These are phyloP conservation scores for Skeletonema grethae DNA, from an alignment of 108 stramenopile species.

Conservation along the genomic window DNA sequence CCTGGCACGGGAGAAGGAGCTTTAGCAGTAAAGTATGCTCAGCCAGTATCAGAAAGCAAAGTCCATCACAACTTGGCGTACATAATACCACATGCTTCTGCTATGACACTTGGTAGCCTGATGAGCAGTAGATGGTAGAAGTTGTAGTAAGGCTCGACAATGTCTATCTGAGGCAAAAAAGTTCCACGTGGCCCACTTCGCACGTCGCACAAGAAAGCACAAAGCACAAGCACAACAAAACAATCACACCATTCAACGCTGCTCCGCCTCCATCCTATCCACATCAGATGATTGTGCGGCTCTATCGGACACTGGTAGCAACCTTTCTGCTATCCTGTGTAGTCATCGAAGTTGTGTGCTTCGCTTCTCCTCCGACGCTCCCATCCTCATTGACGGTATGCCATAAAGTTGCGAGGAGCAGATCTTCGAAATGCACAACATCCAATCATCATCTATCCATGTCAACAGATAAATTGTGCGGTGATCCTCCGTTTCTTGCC, in stretches of 20 bases:
- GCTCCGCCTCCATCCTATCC: too few relatives aligned
- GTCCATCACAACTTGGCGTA: too few relatives aligned
- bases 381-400: not conserved
- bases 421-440: not conserved
- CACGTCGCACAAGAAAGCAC: not conserved
- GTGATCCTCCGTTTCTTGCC: conserved; percentile 60
- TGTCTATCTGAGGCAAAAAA: too few relatives aligned
- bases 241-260: not conserved
- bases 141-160: too few relatives aligned
- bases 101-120: too few relatives aligned
- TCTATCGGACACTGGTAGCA: not conserved
- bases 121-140: too few relatives aligned
- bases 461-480: conserved; percentile 16
- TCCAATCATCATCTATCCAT: not conserved
- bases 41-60: too few relatives aligned
- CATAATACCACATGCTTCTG: too few relatives aligned
- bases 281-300: not conserved
- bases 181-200: too few relatives aligned
- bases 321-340: not conserved
- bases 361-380: not conserved
- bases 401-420: not conserved
- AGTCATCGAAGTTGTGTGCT: not conserved
- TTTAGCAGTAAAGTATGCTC: too few relatives aligned
- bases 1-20: too few relatives aligned
- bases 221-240: not conserved